Evolutionary conservation across 192 early-diverging fungal species (phyloP).

Genomic region (Linnemannia schmuckeri): DNA sequence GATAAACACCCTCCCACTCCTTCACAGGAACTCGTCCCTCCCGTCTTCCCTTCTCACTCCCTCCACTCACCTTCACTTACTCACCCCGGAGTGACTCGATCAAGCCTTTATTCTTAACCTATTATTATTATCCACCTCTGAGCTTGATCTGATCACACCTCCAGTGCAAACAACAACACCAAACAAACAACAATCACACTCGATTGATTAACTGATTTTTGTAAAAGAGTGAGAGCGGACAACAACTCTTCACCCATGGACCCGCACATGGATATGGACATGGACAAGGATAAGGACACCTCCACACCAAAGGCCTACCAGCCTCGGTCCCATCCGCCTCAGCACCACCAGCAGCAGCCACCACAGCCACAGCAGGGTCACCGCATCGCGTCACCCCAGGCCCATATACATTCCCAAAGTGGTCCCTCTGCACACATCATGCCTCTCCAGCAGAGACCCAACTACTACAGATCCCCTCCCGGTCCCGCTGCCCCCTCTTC

Average conservation of each 20-base stretch:
- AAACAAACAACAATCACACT: background rate
- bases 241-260: slow-evolving; percentile 3
- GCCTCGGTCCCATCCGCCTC: background rate
- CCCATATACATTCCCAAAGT: slow-evolving; percentile 18
- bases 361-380: slow-evolving; percentile 10
- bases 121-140: too few species aligned
- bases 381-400: slow-evolving; percentile 28
- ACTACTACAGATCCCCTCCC: slow-evolving; percentile 24
- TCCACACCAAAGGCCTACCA: slow-evolving; percentile 9
- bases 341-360: slow-evolving; percentile 3
- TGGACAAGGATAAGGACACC: slow-evolving; percentile 18
- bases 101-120: too few species aligned
- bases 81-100: background rate
- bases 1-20: background rate
- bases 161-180: background rate
- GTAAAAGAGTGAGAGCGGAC: background rate
- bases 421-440: slow-evolving; percentile 19
- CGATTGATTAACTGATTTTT: background rate
- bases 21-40: background rate
- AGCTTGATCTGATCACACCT: slow-evolving; percentile 9
- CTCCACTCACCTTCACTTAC: background rate
- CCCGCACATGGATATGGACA: slow-evolving; percentile 21
- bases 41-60: background rate
- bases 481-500: background rate
- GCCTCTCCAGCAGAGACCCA: slow-evolving; percentile 19